Evolutionary conservation across 73 alveolate genomes (phyloP).

Genomic region (Tetrahymena malaccensis): DNA sequence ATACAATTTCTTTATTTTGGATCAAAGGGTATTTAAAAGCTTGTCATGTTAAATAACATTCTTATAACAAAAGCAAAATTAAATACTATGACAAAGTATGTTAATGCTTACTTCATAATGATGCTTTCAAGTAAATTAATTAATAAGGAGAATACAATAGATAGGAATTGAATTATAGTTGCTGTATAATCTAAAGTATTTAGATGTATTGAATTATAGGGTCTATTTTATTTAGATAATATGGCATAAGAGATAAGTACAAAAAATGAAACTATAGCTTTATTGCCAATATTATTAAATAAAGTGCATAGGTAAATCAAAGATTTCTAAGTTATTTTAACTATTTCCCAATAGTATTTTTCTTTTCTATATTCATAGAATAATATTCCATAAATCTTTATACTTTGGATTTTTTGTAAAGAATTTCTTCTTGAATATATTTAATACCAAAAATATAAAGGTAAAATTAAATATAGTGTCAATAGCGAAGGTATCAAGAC

Average conservation of each 20-base stretch:
- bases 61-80: neutral
- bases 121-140: neutral
- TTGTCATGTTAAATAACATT: neutral
- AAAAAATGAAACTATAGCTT: neutral
- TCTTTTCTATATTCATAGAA: neutral
- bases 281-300: neutral
- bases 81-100: neutral
- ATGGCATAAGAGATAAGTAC: neutral
- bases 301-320: neutral
- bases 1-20: neutral
- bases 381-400: neutral
- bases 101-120: neutral
- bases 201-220: neutral
- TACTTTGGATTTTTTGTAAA: neutral
- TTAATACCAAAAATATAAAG: neutral
- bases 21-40: neutral
- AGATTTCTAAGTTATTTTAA: neutral
- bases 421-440: neutral
- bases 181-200: neutral
- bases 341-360: neutral
- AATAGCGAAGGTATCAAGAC: neutral
- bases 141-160: neutral
- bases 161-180: neutral
- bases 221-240: neutral
- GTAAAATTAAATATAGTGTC: neutral